phyloP scores from a whole-genome alignment of 108 stramenopile genomes.

The Mayamaea pseudoterrestris region DNA sequence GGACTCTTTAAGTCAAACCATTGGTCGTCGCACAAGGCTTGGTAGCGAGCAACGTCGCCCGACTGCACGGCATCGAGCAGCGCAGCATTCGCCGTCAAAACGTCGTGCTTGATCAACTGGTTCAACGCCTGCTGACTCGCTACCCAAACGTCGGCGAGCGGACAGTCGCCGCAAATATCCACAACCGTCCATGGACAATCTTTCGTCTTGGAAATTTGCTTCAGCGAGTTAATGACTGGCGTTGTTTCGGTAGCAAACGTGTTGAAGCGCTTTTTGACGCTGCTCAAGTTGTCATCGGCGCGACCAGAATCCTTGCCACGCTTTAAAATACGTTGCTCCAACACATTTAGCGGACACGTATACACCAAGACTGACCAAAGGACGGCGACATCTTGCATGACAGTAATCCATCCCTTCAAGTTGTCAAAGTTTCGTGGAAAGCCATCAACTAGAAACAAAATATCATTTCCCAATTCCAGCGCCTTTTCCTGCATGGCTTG shows the following conservation, averaged over 20 bases:
- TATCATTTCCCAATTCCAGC: conserved; percentile 23
- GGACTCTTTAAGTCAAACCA: conserved; percentile 15
- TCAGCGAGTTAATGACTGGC: conserved; percentile 63
- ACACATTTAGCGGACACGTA: conserved; percentile 77
- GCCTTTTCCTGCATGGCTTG: conserved; percentile 59
- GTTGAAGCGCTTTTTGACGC: conserved; percentile 72
- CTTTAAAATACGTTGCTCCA: conserved; percentile 66
- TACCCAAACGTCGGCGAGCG: conserved; percentile 67
- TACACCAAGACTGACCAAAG: conserved; percentile 73
- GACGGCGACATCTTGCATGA: conserved; percentile 38
- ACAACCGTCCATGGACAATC: conserved; percentile 24
- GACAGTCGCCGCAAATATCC: conserved; percentile 50
- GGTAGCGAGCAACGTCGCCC: conserved; percentile 21
- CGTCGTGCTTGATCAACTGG: conserved; percentile 46
- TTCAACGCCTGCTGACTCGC: conserved; percentile 55
- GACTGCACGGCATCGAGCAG: conserved; percentile 35
- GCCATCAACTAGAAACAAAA: conserved; percentile 92
- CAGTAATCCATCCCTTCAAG: conserved; percentile 67
- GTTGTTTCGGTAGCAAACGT: conserved; percentile 74
- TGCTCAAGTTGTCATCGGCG: conserved; percentile 87
- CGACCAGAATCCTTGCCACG: conserved; percentile 79
- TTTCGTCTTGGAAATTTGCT: conserved; percentile 10
- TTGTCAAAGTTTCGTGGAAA: conserved; percentile 95
- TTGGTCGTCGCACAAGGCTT: conserved; percentile 23
- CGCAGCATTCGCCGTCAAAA: conserved; percentile 43